Percentiles rank a stretch among this genome's conserved stretches.
These are phyloP conservation scores for Discostella stelligeroides DNA, from an alignment of 108 stramenopile genomes.

Conservation along the genomic window DNA sequence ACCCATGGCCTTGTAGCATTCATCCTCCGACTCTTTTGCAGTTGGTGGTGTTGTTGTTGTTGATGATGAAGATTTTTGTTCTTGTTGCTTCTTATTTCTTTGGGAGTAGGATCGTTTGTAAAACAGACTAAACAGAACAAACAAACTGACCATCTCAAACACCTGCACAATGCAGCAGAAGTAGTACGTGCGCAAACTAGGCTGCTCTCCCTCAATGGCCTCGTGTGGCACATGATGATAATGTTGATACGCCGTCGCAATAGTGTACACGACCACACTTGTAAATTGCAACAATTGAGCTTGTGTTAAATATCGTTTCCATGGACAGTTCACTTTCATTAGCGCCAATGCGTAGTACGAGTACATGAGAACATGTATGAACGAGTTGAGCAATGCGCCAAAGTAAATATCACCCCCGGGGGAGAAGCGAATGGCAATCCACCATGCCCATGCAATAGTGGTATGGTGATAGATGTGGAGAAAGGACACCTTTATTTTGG, in stretches of 20 bases:
- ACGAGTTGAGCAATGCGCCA: slow-evolving; percentile 94
- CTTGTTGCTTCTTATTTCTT: no score
- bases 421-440: slow-evolving; percentile 78
- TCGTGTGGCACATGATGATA: slow-evolving; percentile 40
- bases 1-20: slow-evolving; percentile 52
- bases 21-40: slow-evolving; percentile 39
- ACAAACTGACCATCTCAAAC: slow-evolving; percentile 90
- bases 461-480: slow-evolving; percentile 99
- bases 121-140: slow-evolving; percentile 78
- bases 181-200: slow-evolving; percentile 48
- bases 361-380: slow-evolving; percentile 99
- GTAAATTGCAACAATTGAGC: slow-evolving; percentile 98
- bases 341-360: slow-evolving; percentile 93
- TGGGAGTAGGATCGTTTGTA: slow-evolving; percentile 79
- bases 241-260: slow-evolving; percentile 43
- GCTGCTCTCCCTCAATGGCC: slow-evolving; percentile 42
- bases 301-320: slow-evolving; percentile 93
- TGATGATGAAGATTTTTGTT: not conserved
- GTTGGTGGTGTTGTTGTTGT: not conserved
- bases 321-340: slow-evolving; percentile 79
- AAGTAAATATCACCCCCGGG: slow-evolving; percentile 97
- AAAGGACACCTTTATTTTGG: slow-evolving; percentile 86
- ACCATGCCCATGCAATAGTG: slow-evolving; percentile 95
- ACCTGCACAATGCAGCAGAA: slow-evolving; percentile 62
- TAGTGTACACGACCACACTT: slow-evolving; percentile 82